These are phyloP conservation scores for Meyerozyma smithsonii DNA, from an alignment of 1,139 yeast genomes.

Conservation along the genomic window DNA sequence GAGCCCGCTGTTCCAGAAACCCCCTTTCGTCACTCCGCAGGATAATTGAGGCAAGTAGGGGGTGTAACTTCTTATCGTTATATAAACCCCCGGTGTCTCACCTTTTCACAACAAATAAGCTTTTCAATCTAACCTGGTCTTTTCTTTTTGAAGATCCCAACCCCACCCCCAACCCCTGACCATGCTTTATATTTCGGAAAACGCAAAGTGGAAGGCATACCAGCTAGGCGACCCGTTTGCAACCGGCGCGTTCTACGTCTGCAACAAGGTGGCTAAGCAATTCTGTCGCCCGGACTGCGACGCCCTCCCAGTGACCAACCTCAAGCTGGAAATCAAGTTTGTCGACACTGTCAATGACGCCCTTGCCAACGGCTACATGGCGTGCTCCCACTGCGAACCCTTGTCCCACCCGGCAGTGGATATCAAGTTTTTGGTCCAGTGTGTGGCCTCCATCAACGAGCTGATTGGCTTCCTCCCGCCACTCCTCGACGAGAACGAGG, in stretches of 20 bases:
- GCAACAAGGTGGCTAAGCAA: constrained; percentile 35
- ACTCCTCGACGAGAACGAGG: constrained; percentile 43
- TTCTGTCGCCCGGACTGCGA: constrained; percentile 73
- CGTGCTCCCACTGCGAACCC: constrained; percentile 55
- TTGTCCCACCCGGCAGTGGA: constrained; percentile 38
- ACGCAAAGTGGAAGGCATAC: constrained; percentile 59
- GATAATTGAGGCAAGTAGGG: background rate
- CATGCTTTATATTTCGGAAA: constrained; percentile 44
- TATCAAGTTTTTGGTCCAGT: constrained; percentile 46
- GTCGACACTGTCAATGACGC: constrained; percentile 42
- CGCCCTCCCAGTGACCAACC: constrained; percentile 38
- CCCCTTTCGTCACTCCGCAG: constrained; percentile 4
- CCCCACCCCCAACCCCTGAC: constrained; percentile 2
- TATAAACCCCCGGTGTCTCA: background rate
- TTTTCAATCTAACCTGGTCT: background rate
- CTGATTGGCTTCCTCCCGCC: constrained; percentile 57
- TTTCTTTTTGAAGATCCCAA: background rate
- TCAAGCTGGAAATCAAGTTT: constrained; percentile 43
- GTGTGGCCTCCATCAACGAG: constrained; percentile 56
- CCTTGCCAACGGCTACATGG: constrained; percentile 35
- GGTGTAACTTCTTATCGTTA: background rate
- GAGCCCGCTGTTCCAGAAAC: constrained; percentile 2
- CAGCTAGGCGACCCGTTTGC: constrained; percentile 67
- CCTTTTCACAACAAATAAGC: background rate
- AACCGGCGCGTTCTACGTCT: constrained; percentile 50